Evolutionary conservation across 2,329 filamentous ascomycete genomes (phyloP), one percentile per base, ranked within the genome.

Genomic region (Colletotrichum sp.): DNA sequence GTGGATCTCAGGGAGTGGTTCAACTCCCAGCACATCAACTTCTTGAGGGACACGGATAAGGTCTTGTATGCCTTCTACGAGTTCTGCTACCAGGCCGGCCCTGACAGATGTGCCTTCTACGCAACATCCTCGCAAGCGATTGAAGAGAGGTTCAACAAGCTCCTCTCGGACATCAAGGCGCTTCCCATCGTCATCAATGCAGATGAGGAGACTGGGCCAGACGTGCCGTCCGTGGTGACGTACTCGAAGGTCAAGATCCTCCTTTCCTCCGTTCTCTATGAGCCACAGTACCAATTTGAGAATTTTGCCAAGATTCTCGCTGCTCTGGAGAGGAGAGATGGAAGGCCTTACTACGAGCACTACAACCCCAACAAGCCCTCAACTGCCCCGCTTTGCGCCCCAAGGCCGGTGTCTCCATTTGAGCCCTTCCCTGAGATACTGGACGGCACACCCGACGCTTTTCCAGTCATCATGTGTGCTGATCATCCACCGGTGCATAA

Each of bases 1-100:
- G 87, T 89, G 16, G 88, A 89, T 77, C 89, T 91, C 77, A 86
- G 88, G 55, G 89, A 90, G 78, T 91, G 88, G 89, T 88, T 85
- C 71, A 83, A 84, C 32, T 84, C 87, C 13, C 81, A 81, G 1
- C 84, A 88, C 71, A 82, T 85, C 76, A 87, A 87, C 76, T 90
- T 89, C 67, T 79, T 91, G 8, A 83, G 83, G n/a, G 88, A 92
- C 78, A 87, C 89, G 16, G 91, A 93, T 79, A 84, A 87, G 67
- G 87, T 89, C 8, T 86, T 91, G 78, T 81, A 85, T 2, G 86
- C 83, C 21, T 92, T 93, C 73, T 91, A 89, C 78, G 82, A 84
- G 21, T 86, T 87, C 55, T 93, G 92, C 79, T 86, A 88, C 78
- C 82, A 85, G 56, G 90, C 88, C 21, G 89, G 89, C 0, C 89